Base-by-base conservation (phyloP, 1,139 yeast species). In the Hanseniaspora sp. region DNA sequence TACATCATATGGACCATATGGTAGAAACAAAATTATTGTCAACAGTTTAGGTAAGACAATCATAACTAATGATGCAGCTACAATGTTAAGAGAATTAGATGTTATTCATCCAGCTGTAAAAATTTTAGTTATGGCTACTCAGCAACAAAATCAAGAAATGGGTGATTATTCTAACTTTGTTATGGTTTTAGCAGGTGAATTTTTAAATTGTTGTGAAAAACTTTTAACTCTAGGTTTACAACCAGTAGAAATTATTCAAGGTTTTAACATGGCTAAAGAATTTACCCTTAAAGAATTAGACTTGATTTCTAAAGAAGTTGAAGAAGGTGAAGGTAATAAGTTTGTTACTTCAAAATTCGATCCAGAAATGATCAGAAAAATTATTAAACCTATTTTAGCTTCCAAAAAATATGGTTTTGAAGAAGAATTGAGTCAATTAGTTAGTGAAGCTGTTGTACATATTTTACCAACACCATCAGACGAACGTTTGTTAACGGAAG, bases 101-200 rank as follows among this genome's bases (percentile, higher is more conserved):
- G 86, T 94, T 59, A 92, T 92, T 48, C 98, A 92, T 67, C 98
- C 98, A 7, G 97, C 96, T 1, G 98, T 94, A 23, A 92, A 92
- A 70, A 80, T 92, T 48, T 78, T 92, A 60, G 95, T 92, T 57
- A 87, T 88, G 96, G 96, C 97, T 29, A 82, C 95, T 23, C 87
- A 90, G 66, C 98, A 92, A 72, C 98, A 92, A 71, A 96, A 92
- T 67, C 78, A 82, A 62, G 98, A 92, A 68, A 77, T 81, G 80
- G 92, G 90, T 55, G 92, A 83, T 65, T 82, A 83, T 58, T 80
- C 88, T 6, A 83, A 82, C 65, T 71, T 82, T 55, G 90, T 83
- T 41, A 70, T 83, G 61, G 77, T 83, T 46, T 70, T 92, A 60
- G 96, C 97, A n/a, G 96, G 96, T 51, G 96, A 90, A 67, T 73